Evolutionary conservation across 345 rosid genomes (phyloP), one percentile per base, ranked within the genome.

Genomic region (Euphorbia peplus): DNA sequence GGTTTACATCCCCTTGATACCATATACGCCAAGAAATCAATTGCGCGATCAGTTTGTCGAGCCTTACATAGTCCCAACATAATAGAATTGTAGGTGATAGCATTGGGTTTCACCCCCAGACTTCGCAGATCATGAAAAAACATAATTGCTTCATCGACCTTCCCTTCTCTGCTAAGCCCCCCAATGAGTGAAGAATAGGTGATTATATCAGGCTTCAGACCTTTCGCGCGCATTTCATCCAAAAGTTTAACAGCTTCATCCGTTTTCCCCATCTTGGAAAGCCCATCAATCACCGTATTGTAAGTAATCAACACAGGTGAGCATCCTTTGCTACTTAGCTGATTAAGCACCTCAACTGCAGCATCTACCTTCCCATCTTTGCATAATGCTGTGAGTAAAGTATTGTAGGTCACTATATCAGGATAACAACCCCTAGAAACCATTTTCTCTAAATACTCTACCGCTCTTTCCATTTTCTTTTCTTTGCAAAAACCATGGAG

Each of bases 401-500:
- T 90, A 80, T 90, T 93, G 69, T 93, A 93, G 15, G 97, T 89
- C 64, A 93, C 97, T 60, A 90, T 91, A 75, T 93, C 92, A 6
- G 98, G 98, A 72, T 89, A 87, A 76, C 95, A 93, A 8, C 93
- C 96, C 68, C 90, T 84, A 59, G 96, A 84, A 51, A 84, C 87
- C 97, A 93, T 93, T 70, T 86, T 68, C 73, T 86, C 96, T 76
- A 93, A 74, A 80, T 86, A 93, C 70, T 89, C 86, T 5, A 90
- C 81, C 3, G 90, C 98, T 50, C 88, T 83, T 15, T 89, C 93
- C 92, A 90, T 93, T 75, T 83, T 90, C 74, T 87, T 89, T 81
- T 90, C 96, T 79, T 86, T 89, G 82, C 96, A 90, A 64, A 90
- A 89, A 53, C 92, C 90, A 70, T 93, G 93, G 59, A 93, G 86